Percentiles rank a stretch among this genome's conserved stretches.
Evolutionary conservation across 2,329 filamentous ascomycete species (phyloP).

Genomic region (Emmonsiellopsis sp.): DNA sequence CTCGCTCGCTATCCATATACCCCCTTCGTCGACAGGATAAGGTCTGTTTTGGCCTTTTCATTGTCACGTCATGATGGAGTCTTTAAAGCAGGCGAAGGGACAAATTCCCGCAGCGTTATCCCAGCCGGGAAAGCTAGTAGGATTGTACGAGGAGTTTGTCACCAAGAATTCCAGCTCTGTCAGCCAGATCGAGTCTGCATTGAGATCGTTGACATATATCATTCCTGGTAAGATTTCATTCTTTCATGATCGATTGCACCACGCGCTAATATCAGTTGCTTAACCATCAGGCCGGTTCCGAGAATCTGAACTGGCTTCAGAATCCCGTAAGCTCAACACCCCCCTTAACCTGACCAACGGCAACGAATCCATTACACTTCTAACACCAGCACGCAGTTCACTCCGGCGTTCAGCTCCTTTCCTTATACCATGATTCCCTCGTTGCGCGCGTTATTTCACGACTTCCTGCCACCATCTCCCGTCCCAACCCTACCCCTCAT

Average conservation of each 20-base stretch:
- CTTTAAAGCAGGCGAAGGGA: conserved; percentile 20
- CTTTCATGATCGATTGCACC: not conserved
- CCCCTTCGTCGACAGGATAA: not conserved
- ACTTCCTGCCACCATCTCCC: conserved; percentile 44
- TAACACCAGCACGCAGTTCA: conserved; percentile 47
- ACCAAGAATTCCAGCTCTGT: conserved; percentile 90
- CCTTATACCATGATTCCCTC: conserved; percentile 84
- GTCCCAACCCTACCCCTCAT: conserved; percentile 47
- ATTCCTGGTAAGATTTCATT: conserved; percentile 55
- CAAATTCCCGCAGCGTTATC: conserved; percentile 23
- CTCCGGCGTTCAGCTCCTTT: conserved; percentile 79
- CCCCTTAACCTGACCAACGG: conserved; percentile 15
- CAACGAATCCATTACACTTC: conserved; percentile 15
- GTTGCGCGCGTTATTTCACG: conserved; percentile 57
- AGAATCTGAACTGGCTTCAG: conserved; percentile 89
- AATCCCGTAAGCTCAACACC: conserved; percentile 52
- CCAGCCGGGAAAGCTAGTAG: conserved; percentile 31
- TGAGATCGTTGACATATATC: conserved; percentile 90
- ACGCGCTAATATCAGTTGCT: not conserved
- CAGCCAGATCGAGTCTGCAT: conserved; percentile 85
- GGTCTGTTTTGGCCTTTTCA: not conserved
- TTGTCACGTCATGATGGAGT: conserved; percentile 22
- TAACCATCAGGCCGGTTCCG: conserved; percentile 30
- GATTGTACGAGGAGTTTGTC: conserved; percentile 62
- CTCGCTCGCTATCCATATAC: not conserved